These are phyloP conservation scores for Pseudoscleropodium purum DNA, from an alignment of 225 moss, liverwort and hornwort genomes.

Conservation along the genomic window DNA sequence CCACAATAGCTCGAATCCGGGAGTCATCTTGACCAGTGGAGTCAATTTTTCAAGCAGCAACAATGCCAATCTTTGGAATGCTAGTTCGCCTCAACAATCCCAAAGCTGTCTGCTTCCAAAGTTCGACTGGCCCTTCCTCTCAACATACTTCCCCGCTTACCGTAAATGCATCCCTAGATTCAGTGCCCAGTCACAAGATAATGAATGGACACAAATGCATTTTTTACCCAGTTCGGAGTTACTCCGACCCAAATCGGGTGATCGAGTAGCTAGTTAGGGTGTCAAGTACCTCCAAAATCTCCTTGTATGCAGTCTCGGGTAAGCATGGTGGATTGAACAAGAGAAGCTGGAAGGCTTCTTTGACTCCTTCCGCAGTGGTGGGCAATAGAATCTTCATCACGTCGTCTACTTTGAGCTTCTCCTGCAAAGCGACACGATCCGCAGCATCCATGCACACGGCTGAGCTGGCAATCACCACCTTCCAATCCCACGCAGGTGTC, in stretches of 20 bases:
- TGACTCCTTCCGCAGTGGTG: background rate
- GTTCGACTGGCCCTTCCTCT: background rate
- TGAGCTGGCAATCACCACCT: slow-evolving; percentile 52
- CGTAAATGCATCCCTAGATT: background rate
- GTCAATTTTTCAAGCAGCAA: background rate
- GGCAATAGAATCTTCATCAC: slow-evolving; percentile 26
- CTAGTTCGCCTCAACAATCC: background rate
- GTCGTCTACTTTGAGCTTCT: background rate
- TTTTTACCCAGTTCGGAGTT: background rate
- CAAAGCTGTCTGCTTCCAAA: background rate
- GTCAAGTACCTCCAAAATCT: slow-evolving; percentile 1
- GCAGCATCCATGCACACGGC: slow-evolving; percentile 37
- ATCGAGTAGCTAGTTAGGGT: background rate
- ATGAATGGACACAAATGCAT: background rate
- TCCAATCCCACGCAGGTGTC: background rate
- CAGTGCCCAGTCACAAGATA: background rate
- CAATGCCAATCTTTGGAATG: background rate
- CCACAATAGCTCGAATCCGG: background rate
- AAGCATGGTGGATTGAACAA: background rate
- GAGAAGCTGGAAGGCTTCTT: background rate
- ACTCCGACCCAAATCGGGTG: background rate
- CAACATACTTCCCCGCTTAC: background rate
- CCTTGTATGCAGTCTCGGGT: background rate
- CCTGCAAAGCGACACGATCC: background rate
- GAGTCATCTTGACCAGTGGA: background rate